Evolutionary conservation across 805 yeast genomes (phyloP), one percentile per base, ranked within the genome.

Genomic region (Zygoascus tannicola): DNA sequence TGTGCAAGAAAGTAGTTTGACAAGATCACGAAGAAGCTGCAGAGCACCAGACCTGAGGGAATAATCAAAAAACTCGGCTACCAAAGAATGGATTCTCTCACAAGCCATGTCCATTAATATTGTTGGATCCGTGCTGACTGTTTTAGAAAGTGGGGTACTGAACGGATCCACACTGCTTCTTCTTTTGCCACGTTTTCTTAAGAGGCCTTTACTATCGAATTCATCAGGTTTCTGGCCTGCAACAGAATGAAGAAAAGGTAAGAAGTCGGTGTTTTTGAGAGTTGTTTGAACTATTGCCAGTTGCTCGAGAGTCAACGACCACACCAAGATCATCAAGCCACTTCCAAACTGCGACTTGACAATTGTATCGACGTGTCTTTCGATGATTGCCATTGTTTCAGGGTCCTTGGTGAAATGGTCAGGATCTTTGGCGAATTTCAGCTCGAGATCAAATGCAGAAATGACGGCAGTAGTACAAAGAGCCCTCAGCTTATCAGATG

Each of bases 61-160:
- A 23, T 20, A 21, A 7, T 15, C 32, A 20, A 21, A n/a, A 4
- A 37, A 20, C 22, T 37, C 40, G 8, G 20, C 32, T n/a, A 26
- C 40, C 19, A 16, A 23, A 21, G n/a, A 22, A 5, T 23, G 22
- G 18, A 22, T 15, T 23, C 15, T 15, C 23, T 37, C 18, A 19
- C 33, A 37, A n/a, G 40, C n/a, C 18, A 26, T 15, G n/a, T 21
- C 32, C 15, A 37, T 21, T 35, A 21, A 18, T 14, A 37, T 20
- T 19, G 15, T 21, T 22, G 40, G 40, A 23, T 22, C 40, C 7
- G 33, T 26, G 32, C 30, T 14, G 3, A 23, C 33, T 14, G 40
- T 37, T 23, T 37, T 26, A 20, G 40, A 37, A n/a, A 23, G 15
- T 14, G 40, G 40, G 8, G 40, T 26, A 4, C 32, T 18, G 15